Base-by-base conservation (phyloP, 768 basidiomycete species). In the Podaxis sp. region DNA sequence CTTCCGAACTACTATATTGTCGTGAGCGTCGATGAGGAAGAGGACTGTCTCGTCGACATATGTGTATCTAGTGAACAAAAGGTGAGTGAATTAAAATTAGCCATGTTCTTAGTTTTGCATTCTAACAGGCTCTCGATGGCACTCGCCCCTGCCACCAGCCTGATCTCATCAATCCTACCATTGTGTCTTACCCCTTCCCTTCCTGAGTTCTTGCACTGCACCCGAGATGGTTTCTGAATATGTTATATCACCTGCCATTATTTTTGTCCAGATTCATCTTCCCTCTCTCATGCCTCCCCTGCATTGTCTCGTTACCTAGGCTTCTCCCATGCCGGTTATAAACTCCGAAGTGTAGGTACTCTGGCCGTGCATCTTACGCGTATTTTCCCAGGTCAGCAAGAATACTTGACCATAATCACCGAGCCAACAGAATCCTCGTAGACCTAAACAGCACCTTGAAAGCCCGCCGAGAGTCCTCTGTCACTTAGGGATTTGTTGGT, bases 141-240 rank as follows among this genome's bases (percentile, higher is more conserved):
- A 30, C 52, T 54, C 30, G 20, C 51, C 28, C 26, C 28, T 30
- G 53, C 33, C 33, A 38, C 33, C 15, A 49, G 33, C 11, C 37
- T 56, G 54, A 56, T 56, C 36, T 37, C 36, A 56, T 56, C 54
- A 56, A 22, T 55, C 44, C 20, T 46, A n/a, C 44, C 44, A 20
- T 46, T 20, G 17, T 41, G n/a, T 13, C 26, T 30, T 10, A 33
- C 7, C 4, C n/a, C 30, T 20, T n/a, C 33, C 15, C 20, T n/a
- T 6, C 28, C 5, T 3, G 20, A 20, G 44, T 17, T 17, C n/a
- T 46, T 15, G 15, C 33, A 33, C 33, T 10, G 10, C 33, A 33
- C 33, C 33, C 33, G 33, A 33, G 33, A 33, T 33, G 33, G 33
- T 33, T 33, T 33, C 33, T 33, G 33, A 41, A 41, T 41, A 2